Base-by-base conservation (phyloP, 2,329 filamentous ascomycete genomes). In the Aspergillus awamori region DNA sequence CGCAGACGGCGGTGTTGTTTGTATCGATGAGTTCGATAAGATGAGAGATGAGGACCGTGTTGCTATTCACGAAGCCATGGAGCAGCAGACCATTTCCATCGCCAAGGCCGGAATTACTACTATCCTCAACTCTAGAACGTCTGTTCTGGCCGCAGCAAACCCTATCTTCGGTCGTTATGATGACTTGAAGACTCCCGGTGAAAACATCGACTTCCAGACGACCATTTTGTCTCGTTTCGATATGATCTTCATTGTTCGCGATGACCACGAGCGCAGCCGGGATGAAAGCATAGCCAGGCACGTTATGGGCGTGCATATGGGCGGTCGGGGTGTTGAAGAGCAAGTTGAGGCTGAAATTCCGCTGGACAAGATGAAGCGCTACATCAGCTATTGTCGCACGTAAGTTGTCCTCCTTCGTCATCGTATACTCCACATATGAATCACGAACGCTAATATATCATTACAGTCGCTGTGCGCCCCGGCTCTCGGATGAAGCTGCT, bases 11-110 rank as follows among this genome's bases (percentile, higher is more conserved):
- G 95, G 95, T 70, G 94, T 98, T 1, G 95, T 98, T 8, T 98
- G 95, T 77, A 99, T 99, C 69, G 95, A 99, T 74, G 95, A 99
- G 79, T 99, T 99, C 74, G 95, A 99, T 81, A 99, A 99, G 83
- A 99, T 99, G 95, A 86, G 95, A 64, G 95, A 99, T 74, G 95
- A 99, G 77, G 95, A 99, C 71, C 87, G 95, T 69, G 95, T 98
- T 6, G 95, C 95, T 2, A 99, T 99, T 67, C 95, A 99, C 83
- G 95, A 99, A 85, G 95, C 95, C 61, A 99, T 99, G 95, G 95
- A 99, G 76, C 95, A 99, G 80, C 95, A 99, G 78, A 99, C 95
- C 0, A 99, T 99, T 63, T 98, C 95, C 10, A 98, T 99, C 70
- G 95, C 95, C 65, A 98, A 99, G 80, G 95, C 95, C 0, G 95